Base-by-base conservation (phyloP, 768 basidiomycete species). In the Hypsizygus marmoreus region DNA sequence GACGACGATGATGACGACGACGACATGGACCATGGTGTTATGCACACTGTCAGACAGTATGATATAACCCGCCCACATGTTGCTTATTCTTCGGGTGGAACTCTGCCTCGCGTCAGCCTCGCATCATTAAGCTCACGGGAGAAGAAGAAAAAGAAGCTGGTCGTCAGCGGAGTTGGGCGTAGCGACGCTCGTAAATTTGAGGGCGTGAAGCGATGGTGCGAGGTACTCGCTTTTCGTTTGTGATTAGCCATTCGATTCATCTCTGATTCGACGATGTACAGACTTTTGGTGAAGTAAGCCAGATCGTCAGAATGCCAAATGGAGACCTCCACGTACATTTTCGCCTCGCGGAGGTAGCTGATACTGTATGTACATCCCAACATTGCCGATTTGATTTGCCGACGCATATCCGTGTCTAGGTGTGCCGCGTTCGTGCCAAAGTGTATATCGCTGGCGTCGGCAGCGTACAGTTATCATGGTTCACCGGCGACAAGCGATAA, bases 321-420 rank as follows among this genome's bases (percentile, higher is more conserved):
- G 85, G 84, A 33, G 88, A 91, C 63, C 66, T 90, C n/a, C 82
- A 88, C 56, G 74, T 91, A 38, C 80, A 84, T 56, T 91, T 89
- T 57, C 76, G 80, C 36, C 80, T 78, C 42, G 74, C 83, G 39
- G 88, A 90, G 47, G 88, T 91, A 8, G 88, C 88, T 16, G 88
- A 90, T 51, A 90, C 85, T 6, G 88, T 89, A 60, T 20, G 83
- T 72, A 40, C 36, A 30, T 26, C 16, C 37, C 16, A 22, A 40
- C 26, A 37, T 38, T 33, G 23, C 6, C 26, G 34, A 12, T 12
- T 14, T 11, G 26, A 13, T 20, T 16, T 16, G 24, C 13, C 36
- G 25, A 19, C 33, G 43, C 41, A 47, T 53, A 39, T 30, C 24
- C 43, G 11, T 45, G 31, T 41, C 7, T 47, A 89, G 87, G 87